Conservation (phyloP, 345 rosid genomes). For the Populus deltoides region DNA sequence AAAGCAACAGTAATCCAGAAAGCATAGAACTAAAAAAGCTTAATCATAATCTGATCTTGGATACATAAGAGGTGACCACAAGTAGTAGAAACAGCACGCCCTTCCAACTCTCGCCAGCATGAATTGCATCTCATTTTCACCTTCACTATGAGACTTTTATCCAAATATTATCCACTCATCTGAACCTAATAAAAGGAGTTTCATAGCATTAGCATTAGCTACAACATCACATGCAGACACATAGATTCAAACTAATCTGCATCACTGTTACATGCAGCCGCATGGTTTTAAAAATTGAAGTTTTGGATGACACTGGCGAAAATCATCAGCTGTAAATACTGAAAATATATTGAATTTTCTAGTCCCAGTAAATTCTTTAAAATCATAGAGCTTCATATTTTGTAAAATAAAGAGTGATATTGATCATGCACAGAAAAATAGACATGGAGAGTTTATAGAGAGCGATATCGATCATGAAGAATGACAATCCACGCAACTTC, state of each 20-base stretch:
- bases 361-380: background rate
- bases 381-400: background rate
- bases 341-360: background rate
- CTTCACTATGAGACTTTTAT: conserved; percentile 20
- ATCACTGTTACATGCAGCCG: background rate
- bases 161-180: conserved; percentile 15
- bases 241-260: background rate
- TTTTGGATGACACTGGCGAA: background rate
- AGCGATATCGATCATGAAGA: too few species aligned
- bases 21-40: background rate
- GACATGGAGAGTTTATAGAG: too few species aligned
- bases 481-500: too few species aligned
- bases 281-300: background rate
- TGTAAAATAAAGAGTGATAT: background rate
- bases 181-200: background rate
- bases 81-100: conserved; percentile 80
- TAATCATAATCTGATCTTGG: conserved; percentile 24
- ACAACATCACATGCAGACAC: background rate
- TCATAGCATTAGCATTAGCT: background rate
- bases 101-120: conserved; percentile 95
- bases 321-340: background rate
- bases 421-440: too few species aligned
- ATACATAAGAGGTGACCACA: conserved; percentile 94
- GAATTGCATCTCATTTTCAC: conserved; percentile 89
- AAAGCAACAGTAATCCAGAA: conserved; percentile 7